Conservation (phyloP, 108 stramenopile genomes). For the Fragilaria crotonensis region DNA sequence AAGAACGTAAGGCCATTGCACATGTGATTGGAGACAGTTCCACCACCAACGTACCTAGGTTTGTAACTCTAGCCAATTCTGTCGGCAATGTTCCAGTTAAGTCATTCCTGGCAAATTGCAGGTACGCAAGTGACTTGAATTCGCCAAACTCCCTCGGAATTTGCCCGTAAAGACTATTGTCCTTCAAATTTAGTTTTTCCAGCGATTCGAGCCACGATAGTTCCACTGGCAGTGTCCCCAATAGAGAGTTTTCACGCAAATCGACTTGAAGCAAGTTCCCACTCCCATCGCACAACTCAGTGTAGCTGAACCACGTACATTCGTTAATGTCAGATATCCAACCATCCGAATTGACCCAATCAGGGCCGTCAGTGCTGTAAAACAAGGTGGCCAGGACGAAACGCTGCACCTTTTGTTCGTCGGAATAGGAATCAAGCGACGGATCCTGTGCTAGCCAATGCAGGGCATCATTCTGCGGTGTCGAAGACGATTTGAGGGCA, state of each 20-base stretch:
- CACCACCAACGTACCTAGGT: not conserved
- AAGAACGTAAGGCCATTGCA: not conserved
- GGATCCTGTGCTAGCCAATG: not conserved
- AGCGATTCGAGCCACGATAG: conserved; percentile 17
- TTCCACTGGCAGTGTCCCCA: conserved; percentile 19
- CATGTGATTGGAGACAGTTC: not conserved
- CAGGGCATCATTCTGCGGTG: not conserved
- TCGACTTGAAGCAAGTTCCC: not conserved
- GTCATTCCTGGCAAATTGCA: conserved; percentile 2
- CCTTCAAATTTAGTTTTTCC: conserved; percentile 23
- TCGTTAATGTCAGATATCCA: not conserved
- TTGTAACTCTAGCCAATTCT: conserved; percentile 7
- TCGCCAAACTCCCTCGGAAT: conserved; percentile 16
- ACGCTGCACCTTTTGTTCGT: conserved; percentile 6
- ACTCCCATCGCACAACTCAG: not conserved
- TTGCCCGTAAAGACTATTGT: conserved; percentile 31
- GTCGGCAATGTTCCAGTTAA: conserved; percentile 27
- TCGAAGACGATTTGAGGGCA: not conserved
- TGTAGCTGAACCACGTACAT: not conserved
- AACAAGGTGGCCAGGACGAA: conserved; percentile 5
- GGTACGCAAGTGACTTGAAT: not conserved
- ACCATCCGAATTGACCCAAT: not conserved
- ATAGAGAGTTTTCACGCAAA: conserved; percentile 14
- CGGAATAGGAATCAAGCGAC: not conserved
- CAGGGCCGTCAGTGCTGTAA: conserved; percentile 2